Evolutionary conservation across 106 monocot genomes (phyloP), one percentile per base, ranked within the genome.

Genomic region (Dactylorhiza incarnata): DNA sequence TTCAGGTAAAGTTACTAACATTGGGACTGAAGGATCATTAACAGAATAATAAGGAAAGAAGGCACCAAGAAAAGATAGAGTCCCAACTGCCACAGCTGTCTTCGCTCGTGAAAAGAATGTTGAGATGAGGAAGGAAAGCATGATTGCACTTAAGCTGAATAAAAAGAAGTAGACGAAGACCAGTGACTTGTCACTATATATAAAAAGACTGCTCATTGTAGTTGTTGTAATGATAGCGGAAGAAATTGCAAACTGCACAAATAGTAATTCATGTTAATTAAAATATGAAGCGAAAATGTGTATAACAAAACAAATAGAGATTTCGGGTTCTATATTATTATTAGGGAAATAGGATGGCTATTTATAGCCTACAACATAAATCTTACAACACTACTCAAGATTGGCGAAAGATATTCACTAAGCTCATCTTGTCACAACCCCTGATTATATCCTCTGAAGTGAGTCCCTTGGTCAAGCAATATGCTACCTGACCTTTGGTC

Each of bases 31-130:
- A 71, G 95, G 83, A 70, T 95, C 95, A 81, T 95, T 91, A 65
- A 95, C 89, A 1, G 89, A 85, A 77, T 91, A 95, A 74, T 95
- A 95, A 67, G 95, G 95, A 74, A 95, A 84, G 76, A 89, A 95
- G 22, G 95, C 83, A 73, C 95, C 91, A 20, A 95, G 78, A 81
- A 95, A 95, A 65, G 89, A 91, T 47, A 95, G 83, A 47, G 87
- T 89, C n/a, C 95, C 95, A 48, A 95, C 95, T 73, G 95, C 91
- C 19, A 91, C 89, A 82, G 95, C 95, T 72, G 95, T 95, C 81
- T 95, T 95, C 75, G 95, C 87, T 77, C 91, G 87, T 59, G 91
- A 91, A 74, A 95, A 95, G 74, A 91, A 95, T 79, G 95, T 91
- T 26, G 95, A 95, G 71, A 95, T 95, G 23, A 95, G 74, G 79